Conservation (phyloP, 805 yeast species). For the Candida oleophila region DNA sequence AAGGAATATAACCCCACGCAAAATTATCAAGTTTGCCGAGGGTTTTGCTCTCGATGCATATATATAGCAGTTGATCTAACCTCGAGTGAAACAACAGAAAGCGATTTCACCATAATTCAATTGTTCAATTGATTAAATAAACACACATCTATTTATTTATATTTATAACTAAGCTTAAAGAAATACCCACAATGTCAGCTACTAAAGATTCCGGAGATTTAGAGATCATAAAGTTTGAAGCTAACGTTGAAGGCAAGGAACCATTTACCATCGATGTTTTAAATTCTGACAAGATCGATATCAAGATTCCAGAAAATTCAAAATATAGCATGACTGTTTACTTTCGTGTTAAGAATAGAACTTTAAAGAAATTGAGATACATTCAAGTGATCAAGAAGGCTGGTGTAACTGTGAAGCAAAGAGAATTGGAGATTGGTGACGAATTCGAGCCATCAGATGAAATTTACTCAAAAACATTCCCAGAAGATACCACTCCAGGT, state of each 20-base stretch:
- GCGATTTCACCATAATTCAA: too few relatives aligned
- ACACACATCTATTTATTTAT: background rate
- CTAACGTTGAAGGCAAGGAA: slow-evolving; percentile 29
- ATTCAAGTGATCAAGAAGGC: slow-evolving; percentile 36
- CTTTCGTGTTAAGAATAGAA: slow-evolving; percentile 28
- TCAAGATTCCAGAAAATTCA: slow-evolving; percentile 37
- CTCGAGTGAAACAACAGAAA: too few relatives aligned
- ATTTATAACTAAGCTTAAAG: background rate
- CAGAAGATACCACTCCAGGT: slow-evolving; percentile 36
- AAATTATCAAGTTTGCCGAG: background rate
- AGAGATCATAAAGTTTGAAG: slow-evolving; percentile 28
- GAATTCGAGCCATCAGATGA: slow-evolving; percentile 33
- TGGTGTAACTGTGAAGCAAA: slow-evolving; percentile 31
- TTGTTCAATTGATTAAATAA: too few relatives aligned
- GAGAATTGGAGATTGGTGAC: slow-evolving; percentile 30
- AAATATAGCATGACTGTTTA: slow-evolving; percentile 31
- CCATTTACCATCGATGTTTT: slow-evolving; percentile 23
- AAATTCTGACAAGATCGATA: slow-evolving; percentile 25
- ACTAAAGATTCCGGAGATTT: slow-evolving; percentile 30
- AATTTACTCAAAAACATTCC: slow-evolving; percentile 26
- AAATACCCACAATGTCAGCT: slow-evolving; percentile 2
- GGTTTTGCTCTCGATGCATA: background rate
- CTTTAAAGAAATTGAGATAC: slow-evolving; percentile 30
- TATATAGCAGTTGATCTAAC: too few relatives aligned
- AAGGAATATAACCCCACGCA: background rate